A percentile compares a stretch with the other conserved stretches of the same genome.
phyloP scores from a whole-genome alignment of 441 rosid genomes.

The Macaranga tanarius region DNA sequence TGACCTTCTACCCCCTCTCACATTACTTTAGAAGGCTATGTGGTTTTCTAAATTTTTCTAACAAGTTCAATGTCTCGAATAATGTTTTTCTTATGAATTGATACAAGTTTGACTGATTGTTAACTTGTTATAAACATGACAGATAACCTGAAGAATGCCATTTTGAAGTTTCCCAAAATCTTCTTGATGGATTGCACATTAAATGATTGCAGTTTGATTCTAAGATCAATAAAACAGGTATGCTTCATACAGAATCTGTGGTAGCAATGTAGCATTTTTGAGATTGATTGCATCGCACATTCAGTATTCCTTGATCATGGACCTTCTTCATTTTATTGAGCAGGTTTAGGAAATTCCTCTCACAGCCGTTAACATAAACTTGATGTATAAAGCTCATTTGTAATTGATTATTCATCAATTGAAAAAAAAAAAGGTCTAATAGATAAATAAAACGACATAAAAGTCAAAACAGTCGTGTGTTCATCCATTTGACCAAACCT shows the following conservation, averaged over 20 bases:
- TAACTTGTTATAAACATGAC: conserved; percentile 33
- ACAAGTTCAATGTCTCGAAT: not conserved
- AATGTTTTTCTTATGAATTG: not conserved
- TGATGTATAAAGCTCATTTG: not conserved
- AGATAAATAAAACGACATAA: not conserved
- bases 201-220: conserved; percentile 83
- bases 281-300: conserved; percentile 6
- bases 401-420: not conserved
- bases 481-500: not conserved
- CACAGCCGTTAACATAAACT: not conserved
- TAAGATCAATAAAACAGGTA: conserved; percentile 70
- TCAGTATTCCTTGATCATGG: not conserved
- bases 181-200: conserved; percentile 88
- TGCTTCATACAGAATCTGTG: conserved; percentile 16
- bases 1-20: not conserved
- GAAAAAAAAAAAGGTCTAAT: not conserved
- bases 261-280: not conserved
- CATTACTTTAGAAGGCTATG: not conserved
- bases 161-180: conserved; percentile 55
- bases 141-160: conserved; percentile 44
- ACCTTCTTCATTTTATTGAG: not conserved
- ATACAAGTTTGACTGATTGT: conserved; percentile 1
- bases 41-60: not conserved
- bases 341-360: not conserved
- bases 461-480: too few relatives aligned